These are phyloP conservation scores for Neurospora sp. DNA, from an alignment of 2,329 filamentous ascomycete genomes.

Conservation along the genomic window DNA sequence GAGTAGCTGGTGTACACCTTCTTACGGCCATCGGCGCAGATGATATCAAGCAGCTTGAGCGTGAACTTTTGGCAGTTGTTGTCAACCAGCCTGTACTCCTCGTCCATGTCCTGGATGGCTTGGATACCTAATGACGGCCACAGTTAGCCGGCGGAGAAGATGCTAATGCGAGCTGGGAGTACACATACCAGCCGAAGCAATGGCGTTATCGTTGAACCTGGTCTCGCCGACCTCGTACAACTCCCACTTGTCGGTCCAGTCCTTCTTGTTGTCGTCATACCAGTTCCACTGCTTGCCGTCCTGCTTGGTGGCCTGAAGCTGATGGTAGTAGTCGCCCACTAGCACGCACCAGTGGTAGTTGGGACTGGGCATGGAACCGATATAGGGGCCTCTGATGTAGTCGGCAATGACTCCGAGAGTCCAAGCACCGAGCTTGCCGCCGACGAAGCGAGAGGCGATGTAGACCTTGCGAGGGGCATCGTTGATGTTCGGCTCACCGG, in stretches of 20 bases:
- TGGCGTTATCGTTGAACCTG: not conserved
- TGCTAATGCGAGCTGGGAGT: not conserved
- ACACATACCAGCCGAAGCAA: not conserved
- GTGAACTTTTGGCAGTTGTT: not conserved
- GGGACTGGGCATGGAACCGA: not conserved
- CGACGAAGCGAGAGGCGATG: not conserved
- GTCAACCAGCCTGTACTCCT: not conserved
- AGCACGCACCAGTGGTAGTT: not conserved
- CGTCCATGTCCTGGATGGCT: not conserved
- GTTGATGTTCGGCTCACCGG: not conserved
- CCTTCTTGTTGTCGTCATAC: not conserved
- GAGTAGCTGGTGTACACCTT: not conserved
- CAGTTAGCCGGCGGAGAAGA: not conserved
- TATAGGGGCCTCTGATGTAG: no score
- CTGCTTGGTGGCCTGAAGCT: not conserved
- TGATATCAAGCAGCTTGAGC: not conserved
- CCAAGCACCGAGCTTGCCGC: not conserved
- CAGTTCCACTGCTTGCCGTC: not conserved
- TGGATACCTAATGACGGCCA: not conserved
- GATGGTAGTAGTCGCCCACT: not conserved
- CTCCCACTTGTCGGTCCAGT: not conserved
- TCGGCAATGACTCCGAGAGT: not conserved
- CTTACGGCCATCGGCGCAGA: not conserved
- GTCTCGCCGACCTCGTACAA: not conserved
- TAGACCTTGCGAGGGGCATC: not conserved